Evolutionary conservation across 1,284 basidiomycete genomes (phyloP), one percentile per base, ranked within the genome.

Genomic region (Paramarasmius palmivorus): DNA sequence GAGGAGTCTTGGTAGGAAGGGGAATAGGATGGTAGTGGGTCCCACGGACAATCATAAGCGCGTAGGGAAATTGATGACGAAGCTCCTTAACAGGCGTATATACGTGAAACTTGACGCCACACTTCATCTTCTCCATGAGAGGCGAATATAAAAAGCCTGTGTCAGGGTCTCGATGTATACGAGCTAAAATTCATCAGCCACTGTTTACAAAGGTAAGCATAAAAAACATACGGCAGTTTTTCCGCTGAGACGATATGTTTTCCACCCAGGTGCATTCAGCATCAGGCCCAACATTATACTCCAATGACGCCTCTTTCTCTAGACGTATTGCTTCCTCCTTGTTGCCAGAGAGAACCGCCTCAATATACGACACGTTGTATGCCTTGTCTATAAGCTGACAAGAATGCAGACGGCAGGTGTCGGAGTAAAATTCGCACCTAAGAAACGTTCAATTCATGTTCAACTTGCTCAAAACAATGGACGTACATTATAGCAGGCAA

Each of bases 301-400:
- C 20, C n/a, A n/a, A n/a, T 15, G 37, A 29, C 6, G 57, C 62
- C 19, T 53, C 50, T 2, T 45, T 20, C 41, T 65, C 63, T 39
- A 65, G 62, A 0, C 32, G 15, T 2, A 57, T 52, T 10, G 60
- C 39, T 36, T 62, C 62, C 12, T 65, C 64, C 3, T 34, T 15
- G 44, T 67, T 61, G 6, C 55, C 52, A 8, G 37, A 23, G 19
- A 64, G 58, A 8, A 64, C 48, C 4, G 65, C 64, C 34, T 64
- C 57, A 1, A 66, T 17, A 40, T 67, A 67, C 4, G n/a, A n/a
- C n/a, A n/a, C n/a, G n/a, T n/a, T n/a, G n/a, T n/a, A n/a, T n/a
- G n/a, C n/a, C n/a, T n/a, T n/a, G n/a, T n/a, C n/a, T n/a, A n/a
- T n/a, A n/a, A n/a, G n/a, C n/a, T n/a, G n/a, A n/a, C n/a, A n/a